Conservation (phyloP, 192 early-diverging fungal genomes). For the Gamsiella multidivaricata region DNA sequence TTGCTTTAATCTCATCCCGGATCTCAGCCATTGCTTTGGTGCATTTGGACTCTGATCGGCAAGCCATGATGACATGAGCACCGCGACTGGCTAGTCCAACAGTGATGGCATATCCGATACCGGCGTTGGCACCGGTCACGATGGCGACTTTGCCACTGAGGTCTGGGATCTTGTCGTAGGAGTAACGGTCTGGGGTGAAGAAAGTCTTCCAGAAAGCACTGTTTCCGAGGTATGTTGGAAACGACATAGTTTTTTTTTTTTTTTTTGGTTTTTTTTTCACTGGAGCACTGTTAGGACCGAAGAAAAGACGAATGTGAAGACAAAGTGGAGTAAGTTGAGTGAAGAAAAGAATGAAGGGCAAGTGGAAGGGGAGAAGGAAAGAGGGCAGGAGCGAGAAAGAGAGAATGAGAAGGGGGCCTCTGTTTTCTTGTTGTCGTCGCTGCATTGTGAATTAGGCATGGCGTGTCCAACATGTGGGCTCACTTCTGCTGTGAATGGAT, state of each 20-base stretch:
- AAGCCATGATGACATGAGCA: constrained; percentile 36
- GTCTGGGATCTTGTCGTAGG: constrained; percentile 44
- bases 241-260: not conserved
- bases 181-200: constrained; percentile 10
- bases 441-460: too few relatives aligned
- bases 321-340: too few relatives aligned
- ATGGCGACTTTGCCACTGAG: constrained; percentile 56
- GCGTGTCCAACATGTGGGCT: too few relatives aligned
- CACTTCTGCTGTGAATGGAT: too few relatives aligned
- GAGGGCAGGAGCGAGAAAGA: too few relatives aligned
- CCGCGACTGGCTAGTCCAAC: constrained; percentile 24
- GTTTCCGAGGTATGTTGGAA: not conserved
- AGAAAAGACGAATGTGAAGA: too few relatives aligned
- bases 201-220: constrained; percentile 17
- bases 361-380: too few relatives aligned
- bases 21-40: constrained; percentile 2
- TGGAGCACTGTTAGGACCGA: not conserved
- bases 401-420: too few relatives aligned
- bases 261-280: not conserved
- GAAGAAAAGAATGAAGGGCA: too few relatives aligned
- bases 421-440: too few relatives aligned
- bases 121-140: constrained; percentile 61
- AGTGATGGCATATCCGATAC: constrained; percentile 46
- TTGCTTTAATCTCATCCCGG: constrained; percentile 13
- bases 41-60: constrained; percentile 16